Percentiles rank a stretch among this genome's conserved stretches.
These are phyloP conservation scores for Ophiostoma pallidulum DNA, from an alignment of 2,329 filamentous ascomycete genomes.

Conservation along the genomic window DNA sequence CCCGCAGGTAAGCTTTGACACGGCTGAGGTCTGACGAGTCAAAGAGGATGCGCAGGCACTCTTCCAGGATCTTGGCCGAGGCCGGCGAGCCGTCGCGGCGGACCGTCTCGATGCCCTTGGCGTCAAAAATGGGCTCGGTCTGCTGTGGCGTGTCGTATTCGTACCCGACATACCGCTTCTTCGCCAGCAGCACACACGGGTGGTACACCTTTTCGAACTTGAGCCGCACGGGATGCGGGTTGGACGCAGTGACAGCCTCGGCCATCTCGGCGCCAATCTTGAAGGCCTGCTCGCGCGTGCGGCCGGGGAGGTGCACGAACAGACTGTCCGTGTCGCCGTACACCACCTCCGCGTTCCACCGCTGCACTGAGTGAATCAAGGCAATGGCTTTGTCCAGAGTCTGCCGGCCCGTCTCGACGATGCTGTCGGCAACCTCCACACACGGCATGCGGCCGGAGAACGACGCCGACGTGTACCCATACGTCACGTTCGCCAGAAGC, in stretches of 20 bases:
- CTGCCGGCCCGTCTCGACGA: conserved; percentile 91
- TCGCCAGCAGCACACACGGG: conserved; percentile 85
- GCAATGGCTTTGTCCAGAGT: conserved; percentile 91
- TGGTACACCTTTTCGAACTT: conserved; percentile 99
- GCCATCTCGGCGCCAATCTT: conserved; percentile 88
- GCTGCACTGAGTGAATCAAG: conserved; percentile 75
- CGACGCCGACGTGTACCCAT: conserved; percentile 92
- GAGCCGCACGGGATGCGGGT: conserved; percentile 84
- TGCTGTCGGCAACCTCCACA: conserved; percentile 94
- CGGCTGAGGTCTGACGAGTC: conserved; percentile 80
- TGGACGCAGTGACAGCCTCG: conserved; percentile 75
- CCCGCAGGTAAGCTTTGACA: conserved; percentile 61
- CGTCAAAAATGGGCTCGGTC: conserved; percentile 78
- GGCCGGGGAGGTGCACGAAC: conserved; percentile 81
- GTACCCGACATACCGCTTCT: conserved; percentile 97
- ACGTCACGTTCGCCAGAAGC: conserved; percentile 96
- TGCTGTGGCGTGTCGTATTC: conserved; percentile 81
- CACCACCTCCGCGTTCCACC: conserved; percentile 92
- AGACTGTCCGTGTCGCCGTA: conserved; percentile 97
- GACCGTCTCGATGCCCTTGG: conserved; percentile 97
- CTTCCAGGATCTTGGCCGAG: conserved; percentile 94
- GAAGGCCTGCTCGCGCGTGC: conserved; percentile 82
- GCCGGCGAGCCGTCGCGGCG: conserved; percentile 89
- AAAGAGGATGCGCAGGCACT: conserved; percentile 79
- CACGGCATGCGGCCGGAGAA: conserved; percentile 98